A percentile compares a stretch with the other conserved stretches of the same genome.
Evolutionary conservation across 2,329 filamentous ascomycete species (phyloP).

Genomic region (Paraconiothyrium sp.): DNA sequence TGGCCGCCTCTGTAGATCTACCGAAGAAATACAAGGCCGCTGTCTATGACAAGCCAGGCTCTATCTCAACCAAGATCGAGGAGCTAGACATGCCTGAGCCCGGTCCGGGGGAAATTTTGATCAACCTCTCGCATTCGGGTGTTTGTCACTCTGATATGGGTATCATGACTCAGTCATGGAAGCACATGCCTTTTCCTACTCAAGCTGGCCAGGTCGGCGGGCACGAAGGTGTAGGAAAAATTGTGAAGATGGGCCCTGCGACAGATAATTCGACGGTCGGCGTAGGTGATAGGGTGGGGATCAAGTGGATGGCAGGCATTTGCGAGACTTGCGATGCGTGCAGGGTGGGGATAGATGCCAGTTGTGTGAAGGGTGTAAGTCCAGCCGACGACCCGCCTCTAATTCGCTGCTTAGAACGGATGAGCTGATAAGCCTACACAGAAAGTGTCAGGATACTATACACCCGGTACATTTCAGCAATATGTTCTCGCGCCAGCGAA

Average conservation of each 20-base stretch:
- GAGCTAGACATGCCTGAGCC: conserved; percentile 72
- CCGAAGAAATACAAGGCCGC: conserved; percentile 70
- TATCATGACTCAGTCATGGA: conserved; percentile 61
- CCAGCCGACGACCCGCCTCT: neutral
- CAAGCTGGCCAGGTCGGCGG: conserved; percentile 72
- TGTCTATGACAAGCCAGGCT: conserved; percentile 72
- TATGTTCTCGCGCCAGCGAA: conserved; percentile 71
- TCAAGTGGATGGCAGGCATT: conserved; percentile 72
- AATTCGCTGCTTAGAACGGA: neutral
- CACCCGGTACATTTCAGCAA: conserved; percentile 77
- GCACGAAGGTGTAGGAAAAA: conserved; percentile 73
- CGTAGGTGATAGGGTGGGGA: conserved; percentile 73
- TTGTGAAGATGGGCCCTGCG: conserved; percentile 72
- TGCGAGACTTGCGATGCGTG: conserved; percentile 57
- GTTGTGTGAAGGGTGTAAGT: conserved; percentile 45
- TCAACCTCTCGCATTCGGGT: conserved; percentile 71
- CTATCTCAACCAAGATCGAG: conserved; percentile 70
- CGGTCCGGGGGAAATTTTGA: conserved; percentile 68
- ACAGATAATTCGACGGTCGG: conserved; percentile 66
- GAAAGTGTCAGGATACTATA: conserved; percentile 71
- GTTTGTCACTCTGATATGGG: conserved; percentile 72
- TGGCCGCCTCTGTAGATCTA: conserved; percentile 41
- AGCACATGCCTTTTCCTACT: conserved; percentile 66
- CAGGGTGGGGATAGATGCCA: conserved; percentile 56
- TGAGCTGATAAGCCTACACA: conserved; percentile 19